Base-by-base conservation (phyloP, 2,329 filamentous ascomycete species). In the Cordyceps cicadae region DNA sequence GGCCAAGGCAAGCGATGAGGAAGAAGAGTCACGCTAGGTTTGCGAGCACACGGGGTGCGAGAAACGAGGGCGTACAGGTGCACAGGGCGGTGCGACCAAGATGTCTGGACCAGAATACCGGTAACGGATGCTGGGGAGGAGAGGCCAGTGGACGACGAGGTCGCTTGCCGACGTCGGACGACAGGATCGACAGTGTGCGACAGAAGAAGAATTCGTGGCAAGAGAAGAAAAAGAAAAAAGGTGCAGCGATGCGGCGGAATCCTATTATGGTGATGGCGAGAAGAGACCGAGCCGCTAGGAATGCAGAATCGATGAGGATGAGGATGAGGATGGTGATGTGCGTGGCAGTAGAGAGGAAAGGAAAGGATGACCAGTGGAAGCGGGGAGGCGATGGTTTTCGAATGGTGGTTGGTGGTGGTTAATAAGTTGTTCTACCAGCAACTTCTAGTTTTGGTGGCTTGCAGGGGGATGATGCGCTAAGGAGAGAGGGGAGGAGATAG, bases 91-190 rank as follows among this genome's bases (percentile, higher is more conserved):
- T 60, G 57, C 39, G 34, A 60, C 57, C 50, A 29, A 53, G 29
- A 54, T 26, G 57, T 60, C 57, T 53, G 17, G 50, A 60, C 57
- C 57, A 60, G 57, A 60, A 48, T 32, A 29, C 57, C 41, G 57
- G 57, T 54, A 60, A 48, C 50, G 57, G 50, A 39, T 54, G 57
- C 43, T 54, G 24, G 50, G 37, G 26, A 46, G 49, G 49, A 59
- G 37, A 45, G n/a, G 43, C 45, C 43, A 52, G 48, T 17, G 37
- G 17, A 32, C 26, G 37, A 21, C 45, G n/a, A 60, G 24, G 49
- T 60, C 50, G 49, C 39, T 54, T 52, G 57, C 57, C 41, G 41
- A 60, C 41, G 57, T 60, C 39, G 49, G 50, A 60, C 57, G 32
- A 7, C 37, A 52, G 48, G 37, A 29, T 45, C 48, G 37, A 59